Conservation (phyloP, 2,329 filamentous ascomycete species). For the Colletotrichum gigasporum region DNA sequence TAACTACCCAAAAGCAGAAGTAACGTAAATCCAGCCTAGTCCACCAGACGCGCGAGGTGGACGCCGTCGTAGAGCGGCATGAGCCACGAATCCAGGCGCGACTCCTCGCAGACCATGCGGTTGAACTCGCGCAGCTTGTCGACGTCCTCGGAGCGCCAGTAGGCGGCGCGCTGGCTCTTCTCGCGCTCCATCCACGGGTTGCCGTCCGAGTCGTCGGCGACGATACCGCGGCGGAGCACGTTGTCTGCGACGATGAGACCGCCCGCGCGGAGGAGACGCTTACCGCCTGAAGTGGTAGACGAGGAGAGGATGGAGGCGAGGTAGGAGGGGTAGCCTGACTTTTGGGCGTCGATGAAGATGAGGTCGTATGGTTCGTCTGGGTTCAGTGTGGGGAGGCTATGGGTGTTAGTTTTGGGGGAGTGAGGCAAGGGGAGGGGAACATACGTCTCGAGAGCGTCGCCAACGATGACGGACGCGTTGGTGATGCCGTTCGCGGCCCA, state of each 20-base stretch:
- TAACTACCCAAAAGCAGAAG: too few relatives aligned
- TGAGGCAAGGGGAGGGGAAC: slow-evolving; percentile 30
- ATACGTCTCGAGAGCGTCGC: slow-evolving; percentile 57
- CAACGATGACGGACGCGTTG: slow-evolving; percentile 58
- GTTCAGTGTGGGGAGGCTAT: slow-evolving; percentile 44
- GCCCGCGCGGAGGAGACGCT: slow-evolving; percentile 56
- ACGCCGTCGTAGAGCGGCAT: slow-evolving; percentile 55
- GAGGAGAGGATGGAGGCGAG: slow-evolving; percentile 53
- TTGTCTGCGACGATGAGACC: slow-evolving; percentile 66
- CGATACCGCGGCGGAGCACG: slow-evolving; percentile 57
- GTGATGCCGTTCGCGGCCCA: slow-evolving; percentile 49
- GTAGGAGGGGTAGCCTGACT: slow-evolving; percentile 60
- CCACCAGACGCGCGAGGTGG: slow-evolving; percentile 46
- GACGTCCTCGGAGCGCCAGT: slow-evolving; percentile 33
- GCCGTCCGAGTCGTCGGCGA: slow-evolving; percentile 46
- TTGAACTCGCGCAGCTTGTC: slow-evolving; percentile 34
- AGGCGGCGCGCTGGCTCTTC: slow-evolving; percentile 28
- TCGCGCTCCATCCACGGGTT: slow-evolving; percentile 30
- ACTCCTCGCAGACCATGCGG: slow-evolving; percentile 34
- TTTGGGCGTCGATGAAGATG: slow-evolving; percentile 64
- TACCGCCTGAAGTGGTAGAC: slow-evolving; percentile 47
- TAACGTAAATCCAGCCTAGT: slow-evolving; percentile 35
- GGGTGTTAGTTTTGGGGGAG: neutral
- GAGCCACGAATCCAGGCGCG: slow-evolving; percentile 50
- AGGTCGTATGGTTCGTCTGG: slow-evolving; percentile 58